phyloP scores from a whole-genome alignment of 1,284 basidiomycete genomes.

The Tilletiopsis washingtonensis region DNA sequence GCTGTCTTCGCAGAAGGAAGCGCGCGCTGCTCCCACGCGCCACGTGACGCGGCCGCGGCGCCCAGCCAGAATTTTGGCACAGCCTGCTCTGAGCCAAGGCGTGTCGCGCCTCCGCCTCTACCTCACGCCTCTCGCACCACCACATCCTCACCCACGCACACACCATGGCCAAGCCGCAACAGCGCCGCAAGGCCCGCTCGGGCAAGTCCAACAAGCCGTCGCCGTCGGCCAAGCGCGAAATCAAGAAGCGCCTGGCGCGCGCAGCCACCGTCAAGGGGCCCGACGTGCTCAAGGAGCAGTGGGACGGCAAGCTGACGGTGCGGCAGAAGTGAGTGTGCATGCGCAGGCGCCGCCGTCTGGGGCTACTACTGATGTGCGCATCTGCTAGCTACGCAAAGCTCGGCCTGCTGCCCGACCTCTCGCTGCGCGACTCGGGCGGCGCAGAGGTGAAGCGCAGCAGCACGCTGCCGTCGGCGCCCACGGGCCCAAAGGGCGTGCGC shows the following conservation, averaged over 20 bases:
- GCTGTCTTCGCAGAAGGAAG: too few relatives aligned
- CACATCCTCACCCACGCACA: too few relatives aligned
- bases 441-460: not conserved
- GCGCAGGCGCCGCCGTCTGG: not conserved
- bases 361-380: not conserved
- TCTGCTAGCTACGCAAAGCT: conserved; percentile 64
- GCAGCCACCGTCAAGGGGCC: conserved; percentile 66
- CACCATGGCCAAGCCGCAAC: conserved; percentile 82
- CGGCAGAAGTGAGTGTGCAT: conserved; percentile 73
- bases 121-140: too few relatives aligned
- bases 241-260: conserved; percentile 56
- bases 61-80: too few relatives aligned
- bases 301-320: conserved; percentile 83
- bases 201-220: conserved; percentile 52
- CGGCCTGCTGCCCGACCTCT: conserved; percentile 56
- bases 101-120: too few relatives aligned
- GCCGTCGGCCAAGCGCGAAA: conserved; percentile 62
- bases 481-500: conserved; percentile 18
- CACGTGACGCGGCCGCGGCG: too few relatives aligned
- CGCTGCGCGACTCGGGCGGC: conserved; percentile 7
- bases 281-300: conserved; percentile 70
- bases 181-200: conserved; percentile 70
- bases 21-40: too few relatives aligned
- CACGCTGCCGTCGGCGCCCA: not conserved
- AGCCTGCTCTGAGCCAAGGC: too few relatives aligned